Evolutionary conservation across 495 filamentous ascomycete species (phyloP), one percentile per base, ranked within the genome.

Genomic region (Eremomyces bilateralis): DNA sequence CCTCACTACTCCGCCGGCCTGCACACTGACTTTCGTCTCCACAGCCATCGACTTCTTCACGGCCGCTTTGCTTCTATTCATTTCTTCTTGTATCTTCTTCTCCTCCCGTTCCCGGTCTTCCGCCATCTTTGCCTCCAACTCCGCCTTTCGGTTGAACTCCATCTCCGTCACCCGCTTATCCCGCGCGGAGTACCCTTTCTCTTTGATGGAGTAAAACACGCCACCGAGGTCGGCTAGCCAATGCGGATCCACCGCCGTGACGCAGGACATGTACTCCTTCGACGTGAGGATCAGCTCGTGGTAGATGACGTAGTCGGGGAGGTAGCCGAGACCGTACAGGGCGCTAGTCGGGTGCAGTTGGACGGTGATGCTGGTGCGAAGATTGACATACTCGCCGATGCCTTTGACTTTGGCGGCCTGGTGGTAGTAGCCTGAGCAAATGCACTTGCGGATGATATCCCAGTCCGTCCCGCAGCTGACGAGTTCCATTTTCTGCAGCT

Each of bases 201-300:
- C 85, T 57, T 93, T 94, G 50, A 95, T 70, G 10, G 76, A 83
- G 58, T 95, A 99, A 57, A 95, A 99, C 17, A 99, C 90, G n/a
- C 83, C 90, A 15, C 90, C 90, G 15, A 99, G 66, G 48, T 99
- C 88, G 12, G 90, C 90, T 44, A 99, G 71, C 90, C 90, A 99
- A 46, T 91, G 81, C 32, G 90, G 85, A 53, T 99, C 90, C 2
- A 99, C 88, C 0, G 82, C 69, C 4, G 90, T 99, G 20, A 99
- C 90, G 1, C 80, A 91, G 2, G 77, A 85, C 85, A 99, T 95
- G 60, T 95, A 99, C 56, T 95, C 90, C 51, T 92, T 94, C 34
- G 72, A 79, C 0, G 90, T 99, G 30, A 95, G 68, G 43, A 94
- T 94, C 43, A 99, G 68, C 55, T 99, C 90, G 58, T 99, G 90